These are phyloP conservation scores for Fusarium domesticum DNA, from an alignment of 2,329 filamentous ascomycete genomes.

Conservation along the genomic window DNA sequence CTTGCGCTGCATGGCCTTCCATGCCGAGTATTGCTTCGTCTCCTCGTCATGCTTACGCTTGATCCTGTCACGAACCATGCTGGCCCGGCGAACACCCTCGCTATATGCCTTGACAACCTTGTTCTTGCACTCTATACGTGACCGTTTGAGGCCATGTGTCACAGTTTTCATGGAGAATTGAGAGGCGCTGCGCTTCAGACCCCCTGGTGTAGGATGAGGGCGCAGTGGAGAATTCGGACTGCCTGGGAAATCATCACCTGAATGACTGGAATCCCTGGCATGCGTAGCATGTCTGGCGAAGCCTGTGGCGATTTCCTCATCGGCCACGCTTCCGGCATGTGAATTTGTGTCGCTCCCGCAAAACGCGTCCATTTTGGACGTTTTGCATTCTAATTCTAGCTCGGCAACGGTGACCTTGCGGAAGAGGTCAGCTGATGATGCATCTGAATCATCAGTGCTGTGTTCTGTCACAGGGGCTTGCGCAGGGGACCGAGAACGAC, in stretches of 20 bases:
- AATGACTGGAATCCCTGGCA: background rate
- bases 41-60: slow-evolving; percentile 27
- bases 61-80: slow-evolving; percentile 26
- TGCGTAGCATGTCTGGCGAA: background rate
- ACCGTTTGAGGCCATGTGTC: slow-evolving; percentile 23
- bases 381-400: too few species aligned
- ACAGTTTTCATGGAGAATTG: slow-evolving; percentile 32
- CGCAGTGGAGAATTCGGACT: background rate
- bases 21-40: slow-evolving; percentile 28
- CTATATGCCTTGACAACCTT: slow-evolving; percentile 30
- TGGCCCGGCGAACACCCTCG: slow-evolving; percentile 26
- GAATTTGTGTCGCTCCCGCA: background rate
- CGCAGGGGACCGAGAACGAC: too few species aligned
- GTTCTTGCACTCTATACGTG: slow-evolving; percentile 23
- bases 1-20: slow-evolving; percentile 29
- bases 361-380: too few species aligned
- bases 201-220: background rate
- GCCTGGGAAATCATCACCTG: background rate
- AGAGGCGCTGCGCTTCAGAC: slow-evolving; percentile 33
- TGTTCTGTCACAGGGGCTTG: too few species aligned
- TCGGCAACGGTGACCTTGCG: too few species aligned
- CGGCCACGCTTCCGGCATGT: background rate
- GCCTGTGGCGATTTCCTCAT: background rate
- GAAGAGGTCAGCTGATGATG: too few species aligned
- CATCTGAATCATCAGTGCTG: too few species aligned